Base-by-base conservation (phyloP, 371 early-diverging fungal genomes). In the Mucor irregularis region DNA sequence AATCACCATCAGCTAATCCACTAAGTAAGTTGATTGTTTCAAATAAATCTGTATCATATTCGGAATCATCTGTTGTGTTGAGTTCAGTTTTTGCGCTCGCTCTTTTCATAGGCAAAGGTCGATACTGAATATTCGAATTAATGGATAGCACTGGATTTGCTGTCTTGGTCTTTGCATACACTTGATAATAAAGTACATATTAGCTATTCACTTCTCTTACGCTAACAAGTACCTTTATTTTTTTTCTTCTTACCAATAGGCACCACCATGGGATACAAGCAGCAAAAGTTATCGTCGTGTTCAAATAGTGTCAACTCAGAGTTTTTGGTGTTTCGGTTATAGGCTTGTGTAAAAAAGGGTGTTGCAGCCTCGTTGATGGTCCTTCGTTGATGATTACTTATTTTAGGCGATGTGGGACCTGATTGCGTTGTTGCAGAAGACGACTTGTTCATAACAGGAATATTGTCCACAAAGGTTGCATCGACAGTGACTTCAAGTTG, bases 401-500 rank as follows among this genome's bases (percentile, higher is more conserved):
- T 61, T 38, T 72, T 67, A 2, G 74, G 75, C 11, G 77, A 68
- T 1, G 62, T 53, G 10, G 76, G 70, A n/a, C 57, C 65, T 3
- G 71, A 71, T 19, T 70, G 65, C 40, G 64, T 19, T 29, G 61
- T 51, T 49, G 58, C 28, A 47, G 63, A 50, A 37, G 72, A 58
- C 22, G 45, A 64, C 37, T 28, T 28, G 7, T 50, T 55, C 48
- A 49, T 47, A n/a, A 55, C 43, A 16, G 64, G 48, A 14, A 39
- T 19, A 16, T 44, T 49, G 40, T 82, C 85, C 2, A 69, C 65
- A 58, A 80, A 75, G 5, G 82, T 74, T 0, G 85, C 82, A 52
- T 84, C 85, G 9, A 84, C 61, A 25, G 81, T 81, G n/a, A 84
- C 76, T 61, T 84, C 85, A 4, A 84, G 73, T 14, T 78, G 71